phyloP scores from a whole-genome alignment of 129 eudicot genomes.

The Flaveria brownii region DNA sequence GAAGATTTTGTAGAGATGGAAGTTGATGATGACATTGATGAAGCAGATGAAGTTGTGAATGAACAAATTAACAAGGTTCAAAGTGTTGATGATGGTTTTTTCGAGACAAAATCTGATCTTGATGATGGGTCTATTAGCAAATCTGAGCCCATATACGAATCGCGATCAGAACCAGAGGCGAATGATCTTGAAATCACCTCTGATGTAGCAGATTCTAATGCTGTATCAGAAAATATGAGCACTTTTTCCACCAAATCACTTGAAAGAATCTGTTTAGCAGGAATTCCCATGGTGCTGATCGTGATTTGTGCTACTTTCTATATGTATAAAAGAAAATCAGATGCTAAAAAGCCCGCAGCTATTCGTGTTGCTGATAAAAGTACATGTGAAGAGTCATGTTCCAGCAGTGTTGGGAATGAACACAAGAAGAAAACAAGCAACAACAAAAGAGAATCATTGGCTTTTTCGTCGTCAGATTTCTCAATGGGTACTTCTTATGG shows the following conservation, averaged over 20 bases:
- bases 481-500: slow-evolving; percentile 78
- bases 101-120: slow-evolving; percentile 13
- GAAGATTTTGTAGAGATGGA: slow-evolving; percentile 32
- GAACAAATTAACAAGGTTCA: slow-evolving; percentile 23
- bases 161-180: slow-evolving; percentile 14
- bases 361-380: slow-evolving; percentile 38
- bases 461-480: slow-evolving; percentile 67
- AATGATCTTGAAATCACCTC: slow-evolving; percentile 28
- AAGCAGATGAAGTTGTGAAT: slow-evolving; percentile 12
- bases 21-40: slow-evolving; percentile 35
- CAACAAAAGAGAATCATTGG: slow-evolving; percentile 67
- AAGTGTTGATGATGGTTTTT: background rate
- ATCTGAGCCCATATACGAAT: slow-evolving; percentile 13
- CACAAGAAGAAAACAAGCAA: slow-evolving; percentile 43
- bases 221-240: slow-evolving; percentile 20
- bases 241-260: slow-evolving; percentile 14
- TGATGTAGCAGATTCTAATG: slow-evolving; percentile 4
- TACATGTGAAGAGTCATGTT: slow-evolving; percentile 47
- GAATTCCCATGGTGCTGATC: slow-evolving; percentile 25
- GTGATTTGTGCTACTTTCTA: slow-evolving; percentile 27
- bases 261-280: slow-evolving; percentile 29
- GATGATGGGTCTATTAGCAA: slow-evolving; percentile 29
- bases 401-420: slow-evolving; percentile 66
- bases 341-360: background rate
- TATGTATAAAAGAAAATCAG: slow-evolving; percentile 25